Conservation (phyloP, 805 yeast species). For the Saccharomycopsis sp. region DNA sequence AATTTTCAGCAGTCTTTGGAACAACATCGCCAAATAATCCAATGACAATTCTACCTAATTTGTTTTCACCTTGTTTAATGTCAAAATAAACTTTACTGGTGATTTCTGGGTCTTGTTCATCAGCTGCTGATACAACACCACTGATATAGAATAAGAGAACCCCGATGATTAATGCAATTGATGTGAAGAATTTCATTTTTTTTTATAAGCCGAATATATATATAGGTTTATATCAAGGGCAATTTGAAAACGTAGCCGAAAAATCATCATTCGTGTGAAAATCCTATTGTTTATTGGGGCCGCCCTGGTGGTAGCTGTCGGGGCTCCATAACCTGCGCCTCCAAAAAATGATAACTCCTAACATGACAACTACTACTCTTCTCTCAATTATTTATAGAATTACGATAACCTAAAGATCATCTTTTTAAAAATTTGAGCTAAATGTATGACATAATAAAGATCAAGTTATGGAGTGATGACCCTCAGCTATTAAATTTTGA, state of each 20-base stretch:
- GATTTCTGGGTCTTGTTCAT: conserved; percentile 27
- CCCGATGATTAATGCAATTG: conserved; percentile 3
- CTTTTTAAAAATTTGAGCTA: too few species aligned
- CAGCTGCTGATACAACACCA: conserved; percentile 9
- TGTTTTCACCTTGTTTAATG: conserved; percentile 68
- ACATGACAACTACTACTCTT: too few species aligned
- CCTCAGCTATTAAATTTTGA: background rate
- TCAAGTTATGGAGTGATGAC: conserved; percentile 7
- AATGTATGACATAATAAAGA: background rate
- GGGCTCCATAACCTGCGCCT: too few species aligned
- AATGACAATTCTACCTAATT: conserved; percentile 74
- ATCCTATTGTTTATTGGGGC: too few species aligned
- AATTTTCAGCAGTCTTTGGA: conserved; percentile 86
- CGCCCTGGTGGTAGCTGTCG: too few species aligned
- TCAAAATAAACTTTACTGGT: conserved; percentile 85
- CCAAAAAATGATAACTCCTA: too few species aligned
- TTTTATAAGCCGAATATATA: background rate
- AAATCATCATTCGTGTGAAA: too few species aligned
- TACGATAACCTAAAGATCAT: too few species aligned
- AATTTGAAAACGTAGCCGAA: too few species aligned
- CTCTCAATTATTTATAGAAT: too few species aligned
- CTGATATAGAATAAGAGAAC: conserved; percentile 12
- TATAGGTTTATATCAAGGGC: too few species aligned
- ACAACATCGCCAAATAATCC: conserved; percentile 84
- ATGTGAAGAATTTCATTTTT: conserved; percentile 18